A percentile compares a stretch with the other conserved stretches of the same genome.
These are phyloP conservation scores for Delitschia confertaspora DNA, from an alignment of 495 filamentous ascomycete species.

Conservation along the genomic window DNA sequence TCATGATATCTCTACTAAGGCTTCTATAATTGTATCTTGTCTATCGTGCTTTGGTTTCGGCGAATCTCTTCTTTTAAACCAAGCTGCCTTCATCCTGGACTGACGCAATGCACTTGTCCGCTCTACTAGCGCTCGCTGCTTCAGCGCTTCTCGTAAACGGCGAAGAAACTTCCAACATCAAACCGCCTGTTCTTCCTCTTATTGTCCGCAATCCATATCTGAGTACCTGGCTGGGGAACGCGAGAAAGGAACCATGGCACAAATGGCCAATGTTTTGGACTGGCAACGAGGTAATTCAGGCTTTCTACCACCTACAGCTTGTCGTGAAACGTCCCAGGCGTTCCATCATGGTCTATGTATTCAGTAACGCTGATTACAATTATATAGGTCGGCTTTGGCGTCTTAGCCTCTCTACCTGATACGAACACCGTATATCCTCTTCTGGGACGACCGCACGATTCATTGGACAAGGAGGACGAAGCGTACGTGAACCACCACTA, in stretches of 20 bases:
- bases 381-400: slow-evolving; percentile 61
- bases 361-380: neutral
- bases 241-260: slow-evolving; percentile 75
- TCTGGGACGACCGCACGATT: slow-evolving; percentile 79
- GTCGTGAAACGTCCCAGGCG: neutral
- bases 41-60: neutral
- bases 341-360: slow-evolving; percentile 20
- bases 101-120: slow-evolving; percentile 24
- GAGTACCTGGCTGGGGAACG: slow-evolving; percentile 75
- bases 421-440: slow-evolving; percentile 72
- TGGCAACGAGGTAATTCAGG: slow-evolving; percentile 52
- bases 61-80: no score
- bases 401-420: slow-evolving; percentile 68
- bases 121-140: slow-evolving; percentile 8
- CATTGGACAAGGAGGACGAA: slow-evolving; percentile 41
- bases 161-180: slow-evolving; percentile 37
- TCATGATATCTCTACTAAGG: no score
- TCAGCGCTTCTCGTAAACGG: slow-evolving; percentile 25
- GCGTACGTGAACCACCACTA: slow-evolving; percentile 35
- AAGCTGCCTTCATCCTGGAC: no score
- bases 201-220: slow-evolving; percentile 88
- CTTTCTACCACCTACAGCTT: slow-evolving; percentile 8
- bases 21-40: no score
- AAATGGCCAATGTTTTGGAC: slow-evolving; percentile 96
- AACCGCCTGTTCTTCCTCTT: slow-evolving; percentile 77